These are phyloP conservation scores for Brassica carinata DNA, from an alignment of 345 rosid species.

Conservation along the genomic window DNA sequence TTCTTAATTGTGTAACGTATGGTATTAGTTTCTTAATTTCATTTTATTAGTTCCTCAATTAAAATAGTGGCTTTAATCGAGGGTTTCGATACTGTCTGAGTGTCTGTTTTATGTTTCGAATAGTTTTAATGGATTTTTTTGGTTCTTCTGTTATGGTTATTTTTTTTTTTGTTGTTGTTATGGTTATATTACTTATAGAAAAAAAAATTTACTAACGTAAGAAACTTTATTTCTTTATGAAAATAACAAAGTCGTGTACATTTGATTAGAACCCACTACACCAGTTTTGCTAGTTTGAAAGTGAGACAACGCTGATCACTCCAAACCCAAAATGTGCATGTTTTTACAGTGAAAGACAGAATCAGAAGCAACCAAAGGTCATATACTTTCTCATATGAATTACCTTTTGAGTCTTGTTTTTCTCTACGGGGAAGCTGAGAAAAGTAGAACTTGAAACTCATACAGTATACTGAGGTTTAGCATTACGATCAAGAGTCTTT, in stretches of 20 bases:
- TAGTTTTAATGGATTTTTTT: neutral
- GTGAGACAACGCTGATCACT: neutral
- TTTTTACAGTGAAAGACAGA: constrained; percentile 12
- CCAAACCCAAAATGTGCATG: constrained; percentile 13
- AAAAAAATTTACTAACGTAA: neutral
- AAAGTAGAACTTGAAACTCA: constrained; percentile 39
- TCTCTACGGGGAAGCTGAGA: constrained; percentile 8
- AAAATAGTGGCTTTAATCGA: neutral
- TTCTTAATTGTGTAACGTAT: neutral
- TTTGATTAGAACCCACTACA: constrained; percentile 6
- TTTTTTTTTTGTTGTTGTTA: neutral
- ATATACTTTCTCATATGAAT: constrained; percentile 6
- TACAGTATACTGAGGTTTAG: constrained; percentile 60
- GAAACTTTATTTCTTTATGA: neutral
- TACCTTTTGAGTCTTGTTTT: neutral
- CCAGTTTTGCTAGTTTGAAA: constrained; percentile 15
- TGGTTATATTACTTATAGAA: neutral
- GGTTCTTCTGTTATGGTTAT: neutral
- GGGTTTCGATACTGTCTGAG: neutral
- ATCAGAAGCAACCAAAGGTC: constrained; percentile 14
- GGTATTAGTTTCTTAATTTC: neutral
- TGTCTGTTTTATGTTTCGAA: neutral
- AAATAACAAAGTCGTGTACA: constrained; percentile 15
- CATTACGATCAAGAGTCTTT: constrained; percentile 55
- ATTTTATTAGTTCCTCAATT: neutral